Percentiles rank a stretch among this genome's conserved stretches.
phyloP scores from a whole-genome alignment of 345 rosid genomes.

The Streptanthus diversifolius region DNA sequence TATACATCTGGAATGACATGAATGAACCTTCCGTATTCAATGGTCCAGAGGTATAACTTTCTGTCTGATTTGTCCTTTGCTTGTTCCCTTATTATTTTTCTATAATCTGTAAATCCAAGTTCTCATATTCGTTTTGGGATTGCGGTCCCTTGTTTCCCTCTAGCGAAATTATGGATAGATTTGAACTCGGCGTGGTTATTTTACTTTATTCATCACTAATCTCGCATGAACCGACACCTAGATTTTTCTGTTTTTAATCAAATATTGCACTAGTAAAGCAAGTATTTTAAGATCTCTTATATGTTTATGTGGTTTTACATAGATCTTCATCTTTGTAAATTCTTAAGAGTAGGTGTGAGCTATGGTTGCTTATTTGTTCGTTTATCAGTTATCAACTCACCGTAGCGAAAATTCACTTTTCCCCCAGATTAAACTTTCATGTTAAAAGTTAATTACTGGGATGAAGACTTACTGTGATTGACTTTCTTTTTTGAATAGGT shows the following conservation, averaged over 20 bases:
- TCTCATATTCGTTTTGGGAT: neutral
- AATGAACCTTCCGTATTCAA: constrained; percentile 99
- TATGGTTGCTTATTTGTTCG: neutral
- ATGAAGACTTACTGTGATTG: constrained; percentile 8
- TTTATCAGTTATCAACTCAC: neutral
- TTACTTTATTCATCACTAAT: neutral
- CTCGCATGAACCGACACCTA: neutral
- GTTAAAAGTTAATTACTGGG: neutral
- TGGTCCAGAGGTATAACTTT: constrained; percentile 87
- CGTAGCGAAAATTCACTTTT: neutral
- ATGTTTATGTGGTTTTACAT: neutral
- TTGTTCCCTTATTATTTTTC: constrained; percentile 1
- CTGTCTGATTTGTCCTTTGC: constrained; percentile 4
- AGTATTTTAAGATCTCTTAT: neutral
- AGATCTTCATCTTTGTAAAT: neutral
- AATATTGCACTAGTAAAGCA: neutral
- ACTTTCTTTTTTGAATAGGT: constrained; percentile 42
- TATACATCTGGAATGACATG: constrained; percentile 99
- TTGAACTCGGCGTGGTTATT: neutral
- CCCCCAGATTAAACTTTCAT: neutral
- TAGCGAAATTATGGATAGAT: neutral
- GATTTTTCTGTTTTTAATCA: neutral
- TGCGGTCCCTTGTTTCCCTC: neutral
- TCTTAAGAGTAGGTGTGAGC: neutral
- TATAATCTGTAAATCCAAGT: neutral